These are phyloP conservation scores for Puya raimondii DNA, from an alignment of 176 grass and related monocot genomes.

Conservation along the genomic window DNA sequence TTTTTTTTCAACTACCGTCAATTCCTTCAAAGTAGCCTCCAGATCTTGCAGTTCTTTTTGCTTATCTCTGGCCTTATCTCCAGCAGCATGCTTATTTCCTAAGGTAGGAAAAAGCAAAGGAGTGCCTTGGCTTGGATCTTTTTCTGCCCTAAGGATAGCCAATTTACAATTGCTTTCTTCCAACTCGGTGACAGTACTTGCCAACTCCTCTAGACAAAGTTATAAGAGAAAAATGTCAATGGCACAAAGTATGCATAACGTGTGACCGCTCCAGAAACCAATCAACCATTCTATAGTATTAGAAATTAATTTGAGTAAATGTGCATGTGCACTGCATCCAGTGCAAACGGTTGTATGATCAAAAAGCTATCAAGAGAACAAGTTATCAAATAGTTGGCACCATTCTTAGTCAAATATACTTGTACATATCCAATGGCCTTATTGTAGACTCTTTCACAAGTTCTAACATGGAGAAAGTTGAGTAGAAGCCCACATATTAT, in stretches of 20 bases:
- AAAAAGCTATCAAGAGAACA: background rate
- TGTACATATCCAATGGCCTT: background rate
- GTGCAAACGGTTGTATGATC: background rate
- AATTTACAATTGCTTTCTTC: conserved; percentile 62
- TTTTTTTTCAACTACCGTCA: conserved; percentile 43
- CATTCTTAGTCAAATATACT: background rate
- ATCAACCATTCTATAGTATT: background rate
- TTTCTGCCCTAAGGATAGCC: conserved; percentile 50
- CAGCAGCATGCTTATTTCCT: conserved; percentile 44
- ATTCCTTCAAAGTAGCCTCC: conserved; percentile 60
- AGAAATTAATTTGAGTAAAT: background rate
- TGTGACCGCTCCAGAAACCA: background rate
- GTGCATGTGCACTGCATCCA: background rate
- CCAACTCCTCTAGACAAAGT: conserved; percentile 66
- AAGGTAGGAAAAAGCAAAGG: conserved; percentile 46
- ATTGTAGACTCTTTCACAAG: background rate
- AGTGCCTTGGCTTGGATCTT: conserved; percentile 46
- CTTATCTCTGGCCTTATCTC: conserved; percentile 55
- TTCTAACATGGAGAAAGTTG: background rate
- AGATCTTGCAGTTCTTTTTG: conserved; percentile 71
- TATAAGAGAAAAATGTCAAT: conserved; percentile 25
- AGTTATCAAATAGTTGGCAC: background rate
- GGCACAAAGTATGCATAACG: background rate
- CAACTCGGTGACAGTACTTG: conserved; percentile 49
- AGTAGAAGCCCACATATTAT: background rate